Percentiles rank a stretch among this genome's conserved stretches.
Evolutionary conservation across 2,329 filamentous ascomycete genomes (phyloP).

Genomic region (Aspergillaceae sp.): DNA sequence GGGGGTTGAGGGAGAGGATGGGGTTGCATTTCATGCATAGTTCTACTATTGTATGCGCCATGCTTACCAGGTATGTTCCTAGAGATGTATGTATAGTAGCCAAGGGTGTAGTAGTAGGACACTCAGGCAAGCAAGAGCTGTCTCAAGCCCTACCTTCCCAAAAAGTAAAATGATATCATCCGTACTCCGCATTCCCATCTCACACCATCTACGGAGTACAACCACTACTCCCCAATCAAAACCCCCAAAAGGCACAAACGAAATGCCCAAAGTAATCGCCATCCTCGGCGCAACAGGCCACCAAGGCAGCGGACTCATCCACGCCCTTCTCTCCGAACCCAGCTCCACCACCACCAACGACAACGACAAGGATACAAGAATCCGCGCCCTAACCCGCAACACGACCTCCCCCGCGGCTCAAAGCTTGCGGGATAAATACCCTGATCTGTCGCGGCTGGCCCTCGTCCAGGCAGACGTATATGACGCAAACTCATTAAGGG

Average conservation of each 20-base stretch:
- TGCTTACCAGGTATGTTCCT: too few species aligned
- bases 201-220: too few species aligned
- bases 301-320: constrained; percentile 9
- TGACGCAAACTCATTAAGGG: constrained; percentile 1
- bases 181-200: too few species aligned
- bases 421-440: constrained; percentile 1
- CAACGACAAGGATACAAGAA: background rate
- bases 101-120: too few species aligned
- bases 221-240: background rate
- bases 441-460: constrained; percentile 2
- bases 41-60: too few species aligned
- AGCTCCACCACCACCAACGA: background rate
- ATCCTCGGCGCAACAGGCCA: constrained; percentile 10
- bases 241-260: background rate
- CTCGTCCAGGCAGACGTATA: constrained; percentile 8
- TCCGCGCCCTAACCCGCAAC: constrained; percentile 10
- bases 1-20: constrained; percentile 5
- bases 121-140: too few species aligned
- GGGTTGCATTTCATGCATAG: constrained; percentile 15
- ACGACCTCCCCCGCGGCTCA: constrained; percentile 3
- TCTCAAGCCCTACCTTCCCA: too few species aligned
- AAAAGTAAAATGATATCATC: too few species aligned
- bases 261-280: background rate
- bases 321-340: constrained; percentile 2
- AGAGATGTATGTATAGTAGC: too few species aligned